Percentiles rank a stretch among this genome's conserved stretches.
Conservation (phyloP, 495 filamentous ascomycete genomes). For the Aspergillus egyptiacus region DNA sequence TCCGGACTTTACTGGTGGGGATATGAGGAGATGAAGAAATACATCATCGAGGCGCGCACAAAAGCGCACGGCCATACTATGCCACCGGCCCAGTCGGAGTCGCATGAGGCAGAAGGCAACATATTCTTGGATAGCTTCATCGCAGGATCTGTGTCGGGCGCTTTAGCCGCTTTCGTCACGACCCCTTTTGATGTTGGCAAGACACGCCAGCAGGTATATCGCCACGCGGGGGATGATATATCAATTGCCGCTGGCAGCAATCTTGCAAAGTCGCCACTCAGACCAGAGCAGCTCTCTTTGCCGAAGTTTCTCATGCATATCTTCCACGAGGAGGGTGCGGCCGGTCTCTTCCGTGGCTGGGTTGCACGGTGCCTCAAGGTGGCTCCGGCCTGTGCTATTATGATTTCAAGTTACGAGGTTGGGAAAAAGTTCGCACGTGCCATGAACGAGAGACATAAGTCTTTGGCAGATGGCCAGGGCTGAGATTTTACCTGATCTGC, state of each 20-base stretch:
- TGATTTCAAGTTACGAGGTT: slow-evolving; percentile 97
- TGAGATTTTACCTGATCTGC: slow-evolving; percentile 2
- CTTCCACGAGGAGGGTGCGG: slow-evolving; percentile 71
- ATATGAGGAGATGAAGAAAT: slow-evolving; percentile 73
- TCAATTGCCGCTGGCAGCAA: slow-evolving; percentile 9
- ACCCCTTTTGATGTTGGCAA: slow-evolving; percentile 98
- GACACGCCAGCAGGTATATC: slow-evolving; percentile 80
- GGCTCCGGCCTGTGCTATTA: slow-evolving; percentile 96
- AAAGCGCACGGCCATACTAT: slow-evolving; percentile 28
- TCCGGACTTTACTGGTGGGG: slow-evolving; percentile 98
- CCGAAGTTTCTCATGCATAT: slow-evolving; percentile 79
- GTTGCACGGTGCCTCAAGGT: slow-evolving; percentile 88
- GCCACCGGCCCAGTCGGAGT: slow-evolving; percentile 4
- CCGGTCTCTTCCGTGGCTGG: slow-evolving; percentile 85
- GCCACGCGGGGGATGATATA: slow-evolving; percentile 44
- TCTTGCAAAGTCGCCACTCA: slow-evolving; percentile 25
- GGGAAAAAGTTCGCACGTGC: slow-evolving; percentile 81
- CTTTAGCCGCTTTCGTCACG: slow-evolving; percentile 80
- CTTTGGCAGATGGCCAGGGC: slow-evolving; percentile 11
- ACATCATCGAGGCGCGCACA: slow-evolving; percentile 58
- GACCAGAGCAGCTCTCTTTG: slow-evolving; percentile 69
- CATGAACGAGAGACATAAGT: slow-evolving; percentile 62
- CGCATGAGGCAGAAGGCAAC: slow-evolving; percentile 44
- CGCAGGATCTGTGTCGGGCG: slow-evolving; percentile 75
- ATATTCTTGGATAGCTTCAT: slow-evolving; percentile 86